Evolutionary conservation across 1,284 basidiomycete species (phyloP).

Genomic region (Boletus semigastroideus): DNA sequence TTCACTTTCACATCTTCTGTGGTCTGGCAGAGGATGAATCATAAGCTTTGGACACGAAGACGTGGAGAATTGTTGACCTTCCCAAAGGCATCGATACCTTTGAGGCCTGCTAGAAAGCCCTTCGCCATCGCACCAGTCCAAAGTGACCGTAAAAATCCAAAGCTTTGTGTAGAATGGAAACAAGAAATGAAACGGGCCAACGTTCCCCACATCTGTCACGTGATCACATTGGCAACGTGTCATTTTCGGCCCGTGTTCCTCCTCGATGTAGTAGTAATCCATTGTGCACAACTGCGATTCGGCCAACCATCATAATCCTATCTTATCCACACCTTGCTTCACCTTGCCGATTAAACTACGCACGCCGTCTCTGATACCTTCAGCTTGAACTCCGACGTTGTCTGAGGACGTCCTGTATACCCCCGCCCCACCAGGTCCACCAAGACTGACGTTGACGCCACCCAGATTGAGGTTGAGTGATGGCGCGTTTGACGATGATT

Average conservation of each 20-base stretch:
- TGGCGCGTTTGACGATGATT: constrained; percentile 65
- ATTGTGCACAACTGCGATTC: not conserved
- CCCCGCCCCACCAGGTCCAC: constrained; percentile 78
- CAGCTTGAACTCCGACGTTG: constrained; percentile 73
- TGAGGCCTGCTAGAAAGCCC: constrained; percentile 70
- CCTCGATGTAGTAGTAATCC: not conserved
- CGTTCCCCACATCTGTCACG: constrained; percentile 16
- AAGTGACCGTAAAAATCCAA: constrained; percentile 32
- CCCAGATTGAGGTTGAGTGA: constrained; percentile 88
- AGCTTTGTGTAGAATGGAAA: constrained; percentile 25
- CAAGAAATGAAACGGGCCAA: not conserved
- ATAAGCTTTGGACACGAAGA: constrained; percentile 11
- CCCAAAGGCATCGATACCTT: constrained; percentile 95
- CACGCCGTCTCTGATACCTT: constrained; percentile 83
- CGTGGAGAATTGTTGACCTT: constrained; percentile 60
- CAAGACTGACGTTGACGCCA: constrained; percentile 87
- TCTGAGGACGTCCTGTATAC: constrained; percentile 79
- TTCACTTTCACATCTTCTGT: constrained; percentile 98
- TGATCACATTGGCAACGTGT: constrained; percentile 28
- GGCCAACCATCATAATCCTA: constrained; percentile 44
- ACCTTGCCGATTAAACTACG: constrained; percentile 85
- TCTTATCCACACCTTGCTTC: constrained; percentile 83
- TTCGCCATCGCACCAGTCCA: constrained; percentile 59
- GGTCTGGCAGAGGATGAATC: constrained; percentile 55
- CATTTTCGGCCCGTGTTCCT: not conserved